Evolutionary conservation across 2,329 filamentous ascomycete genomes (phyloP).

Genomic region (Trichoderma oligosporum): DNA sequence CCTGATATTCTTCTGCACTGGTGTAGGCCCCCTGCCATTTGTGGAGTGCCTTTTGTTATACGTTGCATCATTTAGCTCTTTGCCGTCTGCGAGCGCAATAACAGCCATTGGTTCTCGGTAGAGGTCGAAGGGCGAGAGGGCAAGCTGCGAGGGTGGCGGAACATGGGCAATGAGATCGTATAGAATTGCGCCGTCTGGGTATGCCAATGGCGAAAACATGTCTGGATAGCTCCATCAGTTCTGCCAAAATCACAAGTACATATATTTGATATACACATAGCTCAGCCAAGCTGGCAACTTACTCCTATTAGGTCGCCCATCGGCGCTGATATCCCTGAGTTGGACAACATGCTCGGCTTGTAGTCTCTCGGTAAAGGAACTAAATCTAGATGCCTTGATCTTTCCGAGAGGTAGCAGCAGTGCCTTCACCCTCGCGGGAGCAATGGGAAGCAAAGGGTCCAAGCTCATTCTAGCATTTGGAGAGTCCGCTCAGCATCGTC

Average conservation of each 20-base stretch:
- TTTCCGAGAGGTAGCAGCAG: constrained; percentile 82
- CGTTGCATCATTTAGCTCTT: constrained; percentile 56
- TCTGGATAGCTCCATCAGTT: constrained; percentile 48
- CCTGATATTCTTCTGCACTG: constrained; percentile 55
- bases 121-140: constrained; percentile 83
- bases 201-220: constrained; percentile 89
- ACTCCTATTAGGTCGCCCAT: constrained; percentile 83
- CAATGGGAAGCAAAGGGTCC: constrained; percentile 85
- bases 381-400: constrained; percentile 78
- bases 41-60: constrained; percentile 54
- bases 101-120: constrained; percentile 81
- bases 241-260: not conserved
- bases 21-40: constrained; percentile 47
- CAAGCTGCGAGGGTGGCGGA: constrained; percentile 73
- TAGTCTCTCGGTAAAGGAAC: constrained; percentile 72
- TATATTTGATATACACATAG: not conserved
- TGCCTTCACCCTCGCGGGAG: constrained; percentile 85
- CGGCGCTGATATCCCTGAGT: constrained; percentile 80
- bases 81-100: constrained; percentile 79
- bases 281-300: constrained; percentile 30
- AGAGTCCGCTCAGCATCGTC: constrained; percentile 34
- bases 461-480: constrained; percentile 68
- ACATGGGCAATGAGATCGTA: constrained; percentile 82
- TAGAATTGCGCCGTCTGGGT: constrained; percentile 78
- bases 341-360: constrained; percentile 76